These are phyloP conservation scores for Cinnamomum micranthum DNA, from an alignment of 164 flowering plant genomes.

Conservation along the genomic window DNA sequence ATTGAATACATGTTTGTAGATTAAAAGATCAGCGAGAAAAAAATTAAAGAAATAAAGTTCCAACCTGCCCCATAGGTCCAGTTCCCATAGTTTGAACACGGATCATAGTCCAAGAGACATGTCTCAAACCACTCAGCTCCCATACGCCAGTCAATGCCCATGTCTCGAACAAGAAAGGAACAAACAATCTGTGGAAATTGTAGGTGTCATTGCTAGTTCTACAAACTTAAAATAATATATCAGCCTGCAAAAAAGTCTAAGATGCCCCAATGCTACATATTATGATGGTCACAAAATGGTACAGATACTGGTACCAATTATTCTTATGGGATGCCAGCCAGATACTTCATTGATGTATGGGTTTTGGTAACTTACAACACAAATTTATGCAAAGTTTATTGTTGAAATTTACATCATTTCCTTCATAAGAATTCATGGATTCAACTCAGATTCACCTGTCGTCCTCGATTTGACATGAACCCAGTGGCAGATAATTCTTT, in stretches of 20 bases:
- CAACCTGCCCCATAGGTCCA: conserved; percentile 99
- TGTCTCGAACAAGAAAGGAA: conserved; percentile 94
- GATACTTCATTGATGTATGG: too few relatives aligned
- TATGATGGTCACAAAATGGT: too few relatives aligned
- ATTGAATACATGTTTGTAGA: neutral
- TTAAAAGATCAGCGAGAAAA: neutral
- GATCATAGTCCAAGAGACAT: conserved; percentile 91
- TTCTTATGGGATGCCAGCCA: too few relatives aligned
- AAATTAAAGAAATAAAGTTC: neutral
- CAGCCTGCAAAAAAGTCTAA: too few relatives aligned
- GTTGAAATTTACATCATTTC: too few relatives aligned
- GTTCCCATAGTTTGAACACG: conserved; percentile 95
- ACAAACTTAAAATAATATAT: too few relatives aligned
- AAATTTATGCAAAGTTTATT: too few relatives aligned
- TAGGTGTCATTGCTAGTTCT: neutral
- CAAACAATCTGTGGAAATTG: conserved; percentile 67
- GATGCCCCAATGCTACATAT: too few relatives aligned
- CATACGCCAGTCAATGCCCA: conserved; percentile 99
- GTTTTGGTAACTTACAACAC: too few relatives aligned
- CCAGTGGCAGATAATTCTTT: conserved; percentile 79
- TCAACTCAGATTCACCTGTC: conserved; percentile 50
- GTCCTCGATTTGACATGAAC: conserved; percentile 94
- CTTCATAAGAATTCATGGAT: too few relatives aligned
- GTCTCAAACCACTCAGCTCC: conserved; percentile 99
- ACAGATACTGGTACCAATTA: too few relatives aligned